Evolutionary conservation across 805 yeast genomes (phyloP).

Genomic region (Lachancea waltii): DNA sequence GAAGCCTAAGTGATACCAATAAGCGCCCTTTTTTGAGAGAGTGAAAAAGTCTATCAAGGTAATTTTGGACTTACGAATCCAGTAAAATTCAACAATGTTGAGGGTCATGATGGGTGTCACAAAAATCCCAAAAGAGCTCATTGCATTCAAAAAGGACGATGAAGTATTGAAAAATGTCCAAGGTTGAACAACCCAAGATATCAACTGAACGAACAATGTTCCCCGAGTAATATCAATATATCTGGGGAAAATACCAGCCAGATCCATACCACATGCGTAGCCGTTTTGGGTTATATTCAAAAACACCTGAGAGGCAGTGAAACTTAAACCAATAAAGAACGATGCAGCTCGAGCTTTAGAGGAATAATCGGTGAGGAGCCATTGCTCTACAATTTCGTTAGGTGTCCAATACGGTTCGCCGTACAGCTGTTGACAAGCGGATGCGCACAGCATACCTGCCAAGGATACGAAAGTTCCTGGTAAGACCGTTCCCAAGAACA

Average conservation of each 20-base stretch:
- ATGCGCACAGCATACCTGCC: constrained; percentile 36
- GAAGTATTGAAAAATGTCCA: constrained; percentile 37
- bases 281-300: constrained; percentile 36
- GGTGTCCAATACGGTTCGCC: constrained; percentile 37
- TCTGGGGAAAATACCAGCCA: constrained; percentile 33
- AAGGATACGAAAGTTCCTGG: constrained; percentile 37
- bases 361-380: constrained; percentile 35
- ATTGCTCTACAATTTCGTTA: constrained; percentile 33
- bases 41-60: constrained; percentile 34
- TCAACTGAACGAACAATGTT: constrained; percentile 30
- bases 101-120: constrained; percentile 35
- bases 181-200: constrained; percentile 37
- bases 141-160: constrained; percentile 32
- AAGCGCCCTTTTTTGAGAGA: constrained; percentile 17
- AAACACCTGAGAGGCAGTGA: constrained; percentile 33
- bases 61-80: constrained; percentile 29
- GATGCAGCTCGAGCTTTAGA: constrained; percentile 36
- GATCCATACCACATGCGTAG: constrained; percentile 36
- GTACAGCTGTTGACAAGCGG: constrained; percentile 31
- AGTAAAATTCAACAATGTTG: constrained; percentile 33
- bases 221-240: constrained; percentile 35
- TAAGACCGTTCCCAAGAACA: constrained; percentile 30
- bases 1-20: constrained; percentile 19
- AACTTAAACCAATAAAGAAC: constrained; percentile 36
- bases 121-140: constrained; percentile 36